These are phyloP conservation scores for Thecaphora frezii DNA, from an alignment of 1,284 basidiomycete genomes.

Conservation along the genomic window DNA sequence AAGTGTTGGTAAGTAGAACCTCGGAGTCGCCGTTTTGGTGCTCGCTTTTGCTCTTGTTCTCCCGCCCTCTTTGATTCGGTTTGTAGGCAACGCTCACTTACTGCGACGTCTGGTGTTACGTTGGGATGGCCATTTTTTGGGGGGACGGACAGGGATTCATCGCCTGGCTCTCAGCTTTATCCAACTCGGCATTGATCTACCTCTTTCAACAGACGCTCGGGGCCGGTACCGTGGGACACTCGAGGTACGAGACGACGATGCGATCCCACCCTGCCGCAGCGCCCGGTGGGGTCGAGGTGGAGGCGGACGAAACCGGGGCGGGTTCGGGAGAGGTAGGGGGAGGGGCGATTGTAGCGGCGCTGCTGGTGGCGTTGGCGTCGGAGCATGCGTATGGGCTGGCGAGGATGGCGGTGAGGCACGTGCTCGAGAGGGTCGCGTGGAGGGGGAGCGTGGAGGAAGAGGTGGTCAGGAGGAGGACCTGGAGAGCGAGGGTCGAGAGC, in stretches of 20 bases:
- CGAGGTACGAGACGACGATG: slow-evolving; percentile 40
- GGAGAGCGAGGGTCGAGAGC: slow-evolving; percentile 36
- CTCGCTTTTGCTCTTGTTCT: neutral
- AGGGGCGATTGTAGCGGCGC: slow-evolving; percentile 39
- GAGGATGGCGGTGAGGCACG: slow-evolving; percentile 31
- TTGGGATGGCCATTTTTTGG: neutral
- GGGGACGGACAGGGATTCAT: slow-evolving; percentile 23
- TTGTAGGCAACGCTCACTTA: neutral
- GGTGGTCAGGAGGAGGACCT: slow-evolving; percentile 43
- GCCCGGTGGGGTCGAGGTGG: neutral
- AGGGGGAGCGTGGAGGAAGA: slow-evolving; percentile 45
- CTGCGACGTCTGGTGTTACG: neutral
- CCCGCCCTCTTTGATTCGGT: neutral
- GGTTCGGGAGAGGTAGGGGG: too few species aligned
- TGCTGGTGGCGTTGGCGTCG: slow-evolving; percentile 49
- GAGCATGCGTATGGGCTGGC: slow-evolving; percentile 53
- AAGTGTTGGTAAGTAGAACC: slow-evolving; percentile 70
- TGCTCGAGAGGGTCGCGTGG: slow-evolving; percentile 52
- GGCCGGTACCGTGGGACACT: slow-evolving; percentile 25
- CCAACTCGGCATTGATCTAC: slow-evolving; percentile 47
- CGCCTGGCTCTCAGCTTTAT: slow-evolving; percentile 44
- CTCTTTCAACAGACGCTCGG: slow-evolving; percentile 41
- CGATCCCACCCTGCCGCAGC: slow-evolving; percentile 27
- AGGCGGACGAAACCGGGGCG: too few species aligned
- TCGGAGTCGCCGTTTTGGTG: too few species aligned